These are phyloP conservation scores for Malus hybrid DNA, from an alignment of 331 rosid species.

Conservation along the genomic window DNA sequence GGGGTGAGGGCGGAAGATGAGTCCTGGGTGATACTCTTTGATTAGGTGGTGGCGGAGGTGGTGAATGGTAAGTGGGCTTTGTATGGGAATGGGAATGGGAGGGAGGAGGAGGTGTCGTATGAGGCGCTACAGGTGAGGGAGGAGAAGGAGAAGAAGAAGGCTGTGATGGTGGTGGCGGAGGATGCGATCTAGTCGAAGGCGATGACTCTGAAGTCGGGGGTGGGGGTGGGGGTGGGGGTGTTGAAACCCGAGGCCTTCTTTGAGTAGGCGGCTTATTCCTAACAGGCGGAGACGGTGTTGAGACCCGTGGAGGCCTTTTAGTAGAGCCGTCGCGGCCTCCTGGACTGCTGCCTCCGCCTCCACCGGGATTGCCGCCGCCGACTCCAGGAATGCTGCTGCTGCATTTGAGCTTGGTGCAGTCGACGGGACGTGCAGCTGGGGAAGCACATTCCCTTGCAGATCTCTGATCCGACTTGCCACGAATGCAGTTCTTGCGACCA, in stretches of 20 bases:
- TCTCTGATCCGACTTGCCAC: slow-evolving; percentile 29
- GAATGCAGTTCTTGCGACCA: slow-evolving; percentile 27
- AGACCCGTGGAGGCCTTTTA: not conserved
- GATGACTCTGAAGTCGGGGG: slow-evolving; percentile 27
- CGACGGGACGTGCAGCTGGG: slow-evolving; percentile 19
- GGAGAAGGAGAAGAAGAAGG: not conserved
- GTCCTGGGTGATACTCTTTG: slow-evolving; percentile 13
- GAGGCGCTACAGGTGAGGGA: not conserved
- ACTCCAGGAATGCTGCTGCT: not conserved
- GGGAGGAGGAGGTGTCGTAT: not conserved
- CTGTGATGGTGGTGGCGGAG: slow-evolving; percentile 23
- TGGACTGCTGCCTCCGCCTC: not conserved
- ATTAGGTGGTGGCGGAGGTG: slow-evolving; percentile 19
- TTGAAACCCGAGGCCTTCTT: not conserved
- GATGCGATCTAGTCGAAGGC: slow-evolving; percentile 20
- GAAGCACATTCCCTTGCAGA: slow-evolving; percentile 29
- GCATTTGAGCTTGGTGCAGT: slow-evolving; percentile 28
- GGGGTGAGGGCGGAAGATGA: slow-evolving; percentile 2
- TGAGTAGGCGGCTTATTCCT: not conserved
- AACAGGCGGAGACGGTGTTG: slow-evolving; percentile 5
- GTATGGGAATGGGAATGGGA: not conserved
- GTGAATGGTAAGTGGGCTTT: not conserved
- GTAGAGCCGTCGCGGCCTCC: not conserved
- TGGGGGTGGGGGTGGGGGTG: not conserved
- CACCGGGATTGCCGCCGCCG: not conserved